Base-by-base conservation (phyloP, 371 early-diverging fungal species). In the Syncephalastrum monosporum region DNA sequence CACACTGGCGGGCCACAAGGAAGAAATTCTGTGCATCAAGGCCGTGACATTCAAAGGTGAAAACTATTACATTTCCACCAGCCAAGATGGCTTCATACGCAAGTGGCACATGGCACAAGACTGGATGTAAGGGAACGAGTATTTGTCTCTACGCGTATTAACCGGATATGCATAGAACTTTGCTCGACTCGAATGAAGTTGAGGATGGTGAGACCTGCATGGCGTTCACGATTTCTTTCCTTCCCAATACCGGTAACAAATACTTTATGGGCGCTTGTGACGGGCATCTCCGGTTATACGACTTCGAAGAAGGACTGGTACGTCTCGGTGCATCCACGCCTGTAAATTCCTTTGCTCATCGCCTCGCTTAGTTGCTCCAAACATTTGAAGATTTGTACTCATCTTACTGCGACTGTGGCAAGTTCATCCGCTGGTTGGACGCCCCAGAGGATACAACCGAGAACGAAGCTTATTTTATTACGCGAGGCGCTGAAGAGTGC, bases 81-180 rank as follows among this genome's bases (percentile, higher is more conserved):
- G 95, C 67, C 95, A 96, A 68, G 96, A 96, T 70, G 96, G 96
- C 3, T 91, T 90, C 59, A 89, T 96, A 53, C 82, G 84, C 55
- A 90, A 87, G 65, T 96, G 95, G 95, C 81, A 88, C 33, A 85
- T 93, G 85, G 78, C 65, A 17, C 64, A 73, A 4, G 85, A 89
- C 69, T 93, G 93, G 94, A 74, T 67, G 83, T 82, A 71, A 53
- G 78, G 3, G 25, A 6, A 16, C 47, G 16, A 24, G 7, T n/a
- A 12, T 8, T 45, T 38, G 14, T 38, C 33, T 29, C 7, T 27
- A 24, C 49, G 8, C 51, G 16, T 3, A 19, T 21, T n/a, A 21
- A n/a, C 19, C 23, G 19, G 13, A 4, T 21, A 23, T 27, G 13
- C 17, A 27, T 60, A 81, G 81, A 14, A 82, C 83, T 25, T 65